These are phyloP conservation scores for Ganoderma resinaceum DNA, from an alignment of 1,284 basidiomycete species.

Conservation along the genomic window DNA sequence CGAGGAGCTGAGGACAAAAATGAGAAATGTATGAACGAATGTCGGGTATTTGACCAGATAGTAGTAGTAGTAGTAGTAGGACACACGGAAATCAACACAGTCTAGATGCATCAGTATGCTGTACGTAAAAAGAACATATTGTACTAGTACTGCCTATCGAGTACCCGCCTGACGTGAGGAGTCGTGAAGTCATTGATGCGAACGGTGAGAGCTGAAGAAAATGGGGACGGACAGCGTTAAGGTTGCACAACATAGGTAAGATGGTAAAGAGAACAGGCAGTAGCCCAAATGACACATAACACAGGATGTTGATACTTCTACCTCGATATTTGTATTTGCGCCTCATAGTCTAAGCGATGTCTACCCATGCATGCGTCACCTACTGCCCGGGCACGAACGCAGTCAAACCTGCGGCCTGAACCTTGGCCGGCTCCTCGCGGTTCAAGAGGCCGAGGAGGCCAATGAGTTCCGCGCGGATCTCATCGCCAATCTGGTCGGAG, in stretches of 20 bases:
- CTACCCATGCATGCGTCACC: slow-evolving; percentile 2
- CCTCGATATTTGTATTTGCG: not conserved
- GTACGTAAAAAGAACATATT: slow-evolving; percentile 23
- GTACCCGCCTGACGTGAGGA: slow-evolving; percentile 10
- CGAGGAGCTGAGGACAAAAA: not conserved
- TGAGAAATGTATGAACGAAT: not conserved
- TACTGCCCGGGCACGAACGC: slow-evolving; percentile 50
- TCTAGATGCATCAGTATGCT: slow-evolving; percentile 26
- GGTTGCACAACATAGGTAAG: slow-evolving; percentile 26
- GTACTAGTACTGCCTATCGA: slow-evolving; percentile 17
- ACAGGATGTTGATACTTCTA: slow-evolving; percentile 8
- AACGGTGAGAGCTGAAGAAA: not conserved
- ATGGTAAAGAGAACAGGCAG: slow-evolving; percentile 17
- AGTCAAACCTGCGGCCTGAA: slow-evolving; percentile 77
- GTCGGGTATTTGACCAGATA: slow-evolving; percentile 14
- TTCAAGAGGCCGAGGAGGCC: slow-evolving; percentile 81
- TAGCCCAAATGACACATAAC: slow-evolving; percentile 18
- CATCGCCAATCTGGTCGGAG: slow-evolving; percentile 80
- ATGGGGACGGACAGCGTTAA: slow-evolving; percentile 21
- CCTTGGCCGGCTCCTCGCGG: slow-evolving; percentile 73
- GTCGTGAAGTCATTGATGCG: slow-evolving; percentile 11
- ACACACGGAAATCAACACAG: slow-evolving; percentile 24
- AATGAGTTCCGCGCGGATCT: slow-evolving; percentile 79
- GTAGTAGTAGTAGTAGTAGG: slow-evolving; percentile 35
- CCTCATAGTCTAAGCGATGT: not conserved